Base-by-base conservation (phyloP, 352 stramenopile species). In the Globisporangium echinulatum region DNA sequence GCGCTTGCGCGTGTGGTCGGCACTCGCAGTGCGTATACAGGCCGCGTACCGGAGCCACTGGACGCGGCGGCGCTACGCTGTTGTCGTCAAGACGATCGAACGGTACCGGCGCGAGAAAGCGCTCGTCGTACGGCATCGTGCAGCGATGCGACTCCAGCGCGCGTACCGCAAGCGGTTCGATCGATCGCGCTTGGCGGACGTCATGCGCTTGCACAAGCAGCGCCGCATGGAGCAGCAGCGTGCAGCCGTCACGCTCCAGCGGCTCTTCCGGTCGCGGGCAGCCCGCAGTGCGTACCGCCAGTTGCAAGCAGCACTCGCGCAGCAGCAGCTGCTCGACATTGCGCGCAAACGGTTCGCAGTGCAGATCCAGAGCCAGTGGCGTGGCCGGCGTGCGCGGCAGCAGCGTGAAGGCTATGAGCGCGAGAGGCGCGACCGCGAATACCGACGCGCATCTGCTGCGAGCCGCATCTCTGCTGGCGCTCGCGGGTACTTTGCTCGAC, bases 361-460 rank as follows among this genome's bases (percentile, higher is more conserved):
- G 46, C 77, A 77, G 33, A 54, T 92, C 10, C 83, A 92, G 57
- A 80, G 79, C 52, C 75, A 77, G 37, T 92, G 83, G 83, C 64
- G 83, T 17, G 81, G 81, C 0, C 70, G 87, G 43, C 47, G 54
- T 25, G 74, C 63, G 17, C 69, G 83, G 33, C 63, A 69, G 7
- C 64, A 83, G 17, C 38, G 89, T 7, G 13, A 49, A 49, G 61
- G 68, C 33, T 66, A 70, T 10, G 67, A 73, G 5, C 63, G 60
- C 14, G 68, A 74, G 25, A 71, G 70, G 51, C 49, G 68, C 25
- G 56, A 67, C 15, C 70, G 70, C 1, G 71, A 85, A 44, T 38
- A 55, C 19, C 64, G 62, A 14, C 70, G 63, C 19, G 40, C 74
- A 17, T 62, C 68, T n/a, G 75, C 82, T 56, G 82, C 82, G 2